These are phyloP conservation scores for Solanum chacoense DNA, from an alignment of 305 asterid species.

Conservation along the genomic window DNA sequence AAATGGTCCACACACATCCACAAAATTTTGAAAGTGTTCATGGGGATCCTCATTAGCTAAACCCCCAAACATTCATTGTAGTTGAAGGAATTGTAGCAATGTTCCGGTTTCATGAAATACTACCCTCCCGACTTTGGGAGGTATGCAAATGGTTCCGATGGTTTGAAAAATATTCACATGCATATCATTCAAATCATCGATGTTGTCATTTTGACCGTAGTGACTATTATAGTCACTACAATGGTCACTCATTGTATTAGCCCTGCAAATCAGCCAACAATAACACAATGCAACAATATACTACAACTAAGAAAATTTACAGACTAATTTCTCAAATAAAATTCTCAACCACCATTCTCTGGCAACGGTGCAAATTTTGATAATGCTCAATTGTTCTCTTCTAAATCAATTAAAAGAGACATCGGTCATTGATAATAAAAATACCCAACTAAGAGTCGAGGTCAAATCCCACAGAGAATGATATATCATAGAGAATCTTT, in stretches of 20 bases:
- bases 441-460: not conserved
- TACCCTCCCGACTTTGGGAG: not conserved
- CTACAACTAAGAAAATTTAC: no score
- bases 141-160: no score
- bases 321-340: no score
- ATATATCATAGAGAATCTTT: not conserved
- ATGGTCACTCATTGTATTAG: not conserved
- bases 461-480: not conserved
- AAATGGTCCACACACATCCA: no score
- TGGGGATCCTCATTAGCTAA: no score
- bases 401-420: not conserved
- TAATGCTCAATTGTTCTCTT: not conserved
- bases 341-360: no score
- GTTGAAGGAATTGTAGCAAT: not conserved
- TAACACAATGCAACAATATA: no score
- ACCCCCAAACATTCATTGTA: no score
- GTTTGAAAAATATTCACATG: not conserved
- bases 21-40: no score
- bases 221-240: not conserved
- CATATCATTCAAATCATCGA: not conserved
- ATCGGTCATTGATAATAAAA: not conserved
- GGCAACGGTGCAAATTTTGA: no score
- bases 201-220: not conserved
- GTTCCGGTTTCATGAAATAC: not conserved
- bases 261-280: not conserved